phyloP scores from a whole-genome alignment of 2,329 filamentous ascomycete genomes.

The Penicillium sp. region DNA sequence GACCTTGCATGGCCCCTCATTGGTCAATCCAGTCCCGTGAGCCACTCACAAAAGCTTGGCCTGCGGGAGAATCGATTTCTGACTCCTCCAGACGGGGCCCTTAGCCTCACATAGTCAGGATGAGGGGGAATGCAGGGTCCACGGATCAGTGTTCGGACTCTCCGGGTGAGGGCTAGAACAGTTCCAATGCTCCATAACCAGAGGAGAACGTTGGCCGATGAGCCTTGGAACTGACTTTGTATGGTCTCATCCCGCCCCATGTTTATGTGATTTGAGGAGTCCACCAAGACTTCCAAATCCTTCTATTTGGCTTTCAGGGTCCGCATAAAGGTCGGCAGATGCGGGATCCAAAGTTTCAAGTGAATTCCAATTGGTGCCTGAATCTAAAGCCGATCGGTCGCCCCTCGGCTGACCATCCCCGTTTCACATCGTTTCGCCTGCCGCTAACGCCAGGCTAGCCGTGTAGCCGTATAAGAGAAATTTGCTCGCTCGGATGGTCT shows the following conservation, averaged over 20 bases:
- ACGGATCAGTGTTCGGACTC: background rate
- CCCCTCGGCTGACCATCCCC: constrained; percentile 9
- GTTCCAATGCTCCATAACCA: background rate
- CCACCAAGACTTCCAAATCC: background rate
- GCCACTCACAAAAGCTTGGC: constrained; percentile 15
- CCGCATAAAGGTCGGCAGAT: background rate
- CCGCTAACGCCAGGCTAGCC: constrained; percentile 1
- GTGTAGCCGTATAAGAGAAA: constrained; percentile 2
- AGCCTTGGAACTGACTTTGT: background rate
- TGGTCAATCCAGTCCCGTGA: background rate
- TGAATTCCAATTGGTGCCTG: background rate
- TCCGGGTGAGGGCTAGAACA: background rate
- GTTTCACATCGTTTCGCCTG: constrained; percentile 8
- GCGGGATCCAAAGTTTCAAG: background rate
- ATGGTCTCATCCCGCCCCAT: constrained; percentile 5
- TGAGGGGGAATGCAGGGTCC: background rate
- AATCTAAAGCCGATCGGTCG: constrained; percentile 4
- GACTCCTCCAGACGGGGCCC: background rate
- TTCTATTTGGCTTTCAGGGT: background rate
- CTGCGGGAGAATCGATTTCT: constrained; percentile 3
- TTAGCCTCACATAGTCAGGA: background rate
- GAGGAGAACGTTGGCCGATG: background rate
- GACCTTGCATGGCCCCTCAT: background rate
- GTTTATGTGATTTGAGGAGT: constrained; percentile 4
- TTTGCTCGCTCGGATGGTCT: background rate